Conservation (phyloP, 176 grass and related monocot genomes). For the Poa annua region DNA sequence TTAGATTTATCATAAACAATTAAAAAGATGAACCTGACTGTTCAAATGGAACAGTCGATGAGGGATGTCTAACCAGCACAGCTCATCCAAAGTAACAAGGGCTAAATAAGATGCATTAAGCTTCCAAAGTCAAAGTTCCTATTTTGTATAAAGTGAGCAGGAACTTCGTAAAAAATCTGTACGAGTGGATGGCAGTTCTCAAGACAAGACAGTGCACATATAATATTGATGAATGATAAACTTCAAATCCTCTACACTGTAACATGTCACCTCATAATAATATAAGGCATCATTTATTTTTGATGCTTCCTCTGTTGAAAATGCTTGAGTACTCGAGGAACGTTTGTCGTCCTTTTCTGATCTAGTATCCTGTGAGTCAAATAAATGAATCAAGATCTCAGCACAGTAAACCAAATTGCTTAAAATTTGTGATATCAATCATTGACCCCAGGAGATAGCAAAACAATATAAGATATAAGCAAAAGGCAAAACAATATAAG, state of each 20-base stretch:
- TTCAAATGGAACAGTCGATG: not conserved
- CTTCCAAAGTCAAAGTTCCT: not conserved
- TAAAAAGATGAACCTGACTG: conserved; percentile 1
- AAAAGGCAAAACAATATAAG: not conserved
- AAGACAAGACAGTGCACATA: conserved; percentile 14
- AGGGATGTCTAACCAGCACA: not conserved
- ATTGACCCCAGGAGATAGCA: not conserved
- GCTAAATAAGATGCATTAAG: not conserved
- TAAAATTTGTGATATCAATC: conserved; percentile 1
- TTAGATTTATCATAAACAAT: not conserved
- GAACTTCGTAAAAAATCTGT: not conserved
- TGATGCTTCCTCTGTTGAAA: conserved; percentile 84
- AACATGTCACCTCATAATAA: conserved; percentile 78
- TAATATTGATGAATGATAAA: conserved; percentile 27
- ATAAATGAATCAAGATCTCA: conserved; percentile 36
- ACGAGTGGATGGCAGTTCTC: conserved; percentile 21
- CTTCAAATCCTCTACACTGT: conserved; percentile 31
- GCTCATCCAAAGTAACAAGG: conserved; percentile 2
- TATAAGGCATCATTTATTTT: conserved; percentile 83
- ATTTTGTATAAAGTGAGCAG: conserved; percentile 22
- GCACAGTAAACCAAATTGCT: not conserved
- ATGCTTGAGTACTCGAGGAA: conserved; percentile 50
- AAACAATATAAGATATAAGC: not conserved
- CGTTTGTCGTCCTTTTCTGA: conserved; percentile 57
- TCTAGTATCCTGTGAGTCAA: conserved; percentile 63